Conservation (phyloP, 176 grass and related monocot genomes). For the Dactylis glomerata region DNA sequence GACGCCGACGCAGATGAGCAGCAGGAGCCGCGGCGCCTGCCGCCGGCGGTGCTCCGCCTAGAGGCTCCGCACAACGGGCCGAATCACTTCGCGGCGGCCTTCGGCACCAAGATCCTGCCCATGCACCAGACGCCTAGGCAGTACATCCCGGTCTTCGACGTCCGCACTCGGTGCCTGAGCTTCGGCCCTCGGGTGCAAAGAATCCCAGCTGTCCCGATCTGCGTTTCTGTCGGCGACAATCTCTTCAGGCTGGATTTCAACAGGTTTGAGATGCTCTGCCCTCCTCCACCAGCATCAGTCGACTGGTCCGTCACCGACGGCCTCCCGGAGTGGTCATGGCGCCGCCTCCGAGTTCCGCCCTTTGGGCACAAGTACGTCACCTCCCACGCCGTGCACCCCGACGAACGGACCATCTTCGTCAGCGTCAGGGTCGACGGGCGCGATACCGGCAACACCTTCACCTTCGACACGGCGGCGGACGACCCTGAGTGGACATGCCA, state of each 20-base stretch:
- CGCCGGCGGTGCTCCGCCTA: neutral
- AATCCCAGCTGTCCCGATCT: neutral
- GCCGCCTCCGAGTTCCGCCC: neutral
- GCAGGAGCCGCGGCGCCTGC: neutral
- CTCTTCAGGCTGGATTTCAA: neutral
- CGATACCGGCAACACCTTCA: neutral
- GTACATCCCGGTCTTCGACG: neutral
- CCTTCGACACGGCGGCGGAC: neutral
- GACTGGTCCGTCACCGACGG: neutral
- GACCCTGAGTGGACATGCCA: neutral
- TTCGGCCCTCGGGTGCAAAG: neutral
- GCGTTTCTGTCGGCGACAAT: neutral
- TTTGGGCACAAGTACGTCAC: neutral
- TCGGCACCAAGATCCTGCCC: neutral
- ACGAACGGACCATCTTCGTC: neutral
- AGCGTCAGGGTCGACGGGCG: neutral
- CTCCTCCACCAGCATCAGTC: neutral
- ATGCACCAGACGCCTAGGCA: neutral
- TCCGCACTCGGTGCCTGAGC: neutral
- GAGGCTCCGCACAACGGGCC: neutral
- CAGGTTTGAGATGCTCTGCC: neutral
- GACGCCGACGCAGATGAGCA: neutral
- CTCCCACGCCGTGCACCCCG: neutral
- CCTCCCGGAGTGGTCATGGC: neutral
- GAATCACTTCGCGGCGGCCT: neutral